Conservation (phyloP, 169 alveolate genomes). For the Blepharisma undulans region DNA sequence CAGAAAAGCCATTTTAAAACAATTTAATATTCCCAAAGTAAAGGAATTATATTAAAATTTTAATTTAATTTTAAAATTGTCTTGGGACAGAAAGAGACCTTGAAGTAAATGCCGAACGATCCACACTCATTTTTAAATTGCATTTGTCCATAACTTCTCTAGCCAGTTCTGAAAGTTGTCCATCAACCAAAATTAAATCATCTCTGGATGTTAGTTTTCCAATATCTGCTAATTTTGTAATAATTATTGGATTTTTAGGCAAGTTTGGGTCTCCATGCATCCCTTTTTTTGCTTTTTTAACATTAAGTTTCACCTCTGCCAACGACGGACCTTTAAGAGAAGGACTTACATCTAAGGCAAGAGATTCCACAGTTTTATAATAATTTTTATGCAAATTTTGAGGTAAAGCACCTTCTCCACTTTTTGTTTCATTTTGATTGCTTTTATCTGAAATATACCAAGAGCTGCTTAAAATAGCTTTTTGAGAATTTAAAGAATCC, state of each 20-base stretch:
- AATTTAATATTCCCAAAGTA: no score
- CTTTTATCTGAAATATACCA: background rate
- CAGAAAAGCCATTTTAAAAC: background rate
- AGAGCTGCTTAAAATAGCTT: background rate
- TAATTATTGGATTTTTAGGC: background rate
- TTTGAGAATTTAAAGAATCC: background rate
- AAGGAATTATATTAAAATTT: no score
- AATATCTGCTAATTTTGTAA: background rate
- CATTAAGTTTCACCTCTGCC: background rate
- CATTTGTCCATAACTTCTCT: constrained; percentile 8
- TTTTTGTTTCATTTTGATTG: background rate
- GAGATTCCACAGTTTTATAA: constrained; percentile 18
- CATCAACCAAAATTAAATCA: background rate
- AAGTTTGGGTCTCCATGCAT: background rate
- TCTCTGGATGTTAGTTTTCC: background rate
- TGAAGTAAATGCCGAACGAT: background rate
- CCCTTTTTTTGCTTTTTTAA: background rate
- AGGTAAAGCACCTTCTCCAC: background rate
- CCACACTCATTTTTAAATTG: background rate
- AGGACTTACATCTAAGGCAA: background rate
- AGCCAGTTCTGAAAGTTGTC: background rate
- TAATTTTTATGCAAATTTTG: background rate
- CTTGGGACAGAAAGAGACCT: background rate
- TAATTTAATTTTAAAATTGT: background rate
- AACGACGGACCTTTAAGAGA: background rate